These are phyloP conservation scores for Ceratocystis albifundus DNA, from an alignment of 2,329 filamentous ascomycete genomes.

Conservation along the genomic window DNA sequence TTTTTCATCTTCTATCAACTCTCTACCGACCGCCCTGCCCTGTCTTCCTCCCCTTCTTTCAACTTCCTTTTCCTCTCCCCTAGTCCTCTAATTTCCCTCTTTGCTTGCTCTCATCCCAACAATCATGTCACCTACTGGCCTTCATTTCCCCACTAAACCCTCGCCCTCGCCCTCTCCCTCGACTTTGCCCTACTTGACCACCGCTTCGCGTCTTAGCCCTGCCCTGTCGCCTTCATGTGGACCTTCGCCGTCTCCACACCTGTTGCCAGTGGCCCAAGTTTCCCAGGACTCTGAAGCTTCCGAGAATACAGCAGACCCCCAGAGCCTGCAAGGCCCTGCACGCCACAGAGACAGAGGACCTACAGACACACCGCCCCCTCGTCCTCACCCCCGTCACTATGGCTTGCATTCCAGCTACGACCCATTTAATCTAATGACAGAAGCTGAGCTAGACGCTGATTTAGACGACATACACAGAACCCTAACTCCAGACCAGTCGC, in stretches of 20 bases:
- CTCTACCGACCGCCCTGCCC: background rate
- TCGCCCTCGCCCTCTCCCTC: conserved; percentile 7
- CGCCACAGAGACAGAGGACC: background rate
- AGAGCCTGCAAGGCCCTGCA: background rate
- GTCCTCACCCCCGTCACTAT: background rate
- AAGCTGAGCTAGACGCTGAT: background rate
- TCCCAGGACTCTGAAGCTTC: no score
- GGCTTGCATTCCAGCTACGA: background rate
- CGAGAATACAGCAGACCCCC: background rate
- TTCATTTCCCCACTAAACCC: conserved; percentile 9
- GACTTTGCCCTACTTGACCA: background rate
- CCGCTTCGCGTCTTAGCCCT: background rate
- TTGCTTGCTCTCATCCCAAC: background rate
- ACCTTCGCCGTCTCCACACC: background rate
- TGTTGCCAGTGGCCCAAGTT: background rate
- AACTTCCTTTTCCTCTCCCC: background rate
- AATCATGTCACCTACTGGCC: background rate
- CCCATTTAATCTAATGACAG: background rate
- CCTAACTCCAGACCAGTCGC: background rate
- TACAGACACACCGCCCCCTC: background rate
- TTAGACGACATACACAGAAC: background rate
- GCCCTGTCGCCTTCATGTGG: background rate
- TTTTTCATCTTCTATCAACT: background rate
- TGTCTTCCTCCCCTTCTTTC: background rate
- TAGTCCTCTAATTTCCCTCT: background rate